A percentile compares a stretch with the other conserved stretches of the same genome.
phyloP scores from a whole-genome alignment of 108 stramenopile species.

The Licmophora abbreviata region DNA sequence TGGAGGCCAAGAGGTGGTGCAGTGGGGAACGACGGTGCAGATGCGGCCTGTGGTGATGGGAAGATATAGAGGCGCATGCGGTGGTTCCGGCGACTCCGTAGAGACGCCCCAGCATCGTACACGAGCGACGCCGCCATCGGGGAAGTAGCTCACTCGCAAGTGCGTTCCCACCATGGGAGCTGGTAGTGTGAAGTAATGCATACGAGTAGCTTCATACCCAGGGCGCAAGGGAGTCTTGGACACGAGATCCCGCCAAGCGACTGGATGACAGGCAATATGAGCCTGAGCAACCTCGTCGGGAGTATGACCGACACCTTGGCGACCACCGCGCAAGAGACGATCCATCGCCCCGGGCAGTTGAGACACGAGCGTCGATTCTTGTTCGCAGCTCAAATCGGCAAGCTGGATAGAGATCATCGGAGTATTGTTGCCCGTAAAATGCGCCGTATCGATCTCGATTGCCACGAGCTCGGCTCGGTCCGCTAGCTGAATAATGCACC shows the following conservation, averaged over 20 bases:
- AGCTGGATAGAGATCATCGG: constrained; percentile 71
- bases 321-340: constrained; percentile 42
- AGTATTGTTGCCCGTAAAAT: constrained; percentile 89
- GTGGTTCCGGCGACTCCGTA: neutral
- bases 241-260: constrained; percentile 57
- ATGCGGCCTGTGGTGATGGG: constrained; percentile 20
- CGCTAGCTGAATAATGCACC: constrained; percentile 76
- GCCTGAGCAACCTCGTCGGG: constrained; percentile 43
- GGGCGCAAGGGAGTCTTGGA: constrained; percentile 56
- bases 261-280: constrained; percentile 27
- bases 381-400: constrained; percentile 12
- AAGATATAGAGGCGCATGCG: constrained; percentile 19
- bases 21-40: constrained; percentile 32
- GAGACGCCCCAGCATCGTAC: constrained; percentile 43
- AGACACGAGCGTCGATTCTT: constrained; percentile 22
- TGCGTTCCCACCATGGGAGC: constrained; percentile 26
- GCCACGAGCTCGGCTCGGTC: constrained; percentile 19
- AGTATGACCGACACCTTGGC: constrained; percentile 56
- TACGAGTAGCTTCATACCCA: constrained; percentile 63
- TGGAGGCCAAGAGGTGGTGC: constrained; percentile 23
- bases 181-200: constrained; percentile 54
- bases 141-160: constrained; percentile 76
- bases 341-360: constrained; percentile 47
- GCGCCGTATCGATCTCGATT: constrained; percentile 82
- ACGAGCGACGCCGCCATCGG: constrained; percentile 92